phyloP scores from a whole-genome alignment of 75 land plant species.

The Picea glauca region DNA sequence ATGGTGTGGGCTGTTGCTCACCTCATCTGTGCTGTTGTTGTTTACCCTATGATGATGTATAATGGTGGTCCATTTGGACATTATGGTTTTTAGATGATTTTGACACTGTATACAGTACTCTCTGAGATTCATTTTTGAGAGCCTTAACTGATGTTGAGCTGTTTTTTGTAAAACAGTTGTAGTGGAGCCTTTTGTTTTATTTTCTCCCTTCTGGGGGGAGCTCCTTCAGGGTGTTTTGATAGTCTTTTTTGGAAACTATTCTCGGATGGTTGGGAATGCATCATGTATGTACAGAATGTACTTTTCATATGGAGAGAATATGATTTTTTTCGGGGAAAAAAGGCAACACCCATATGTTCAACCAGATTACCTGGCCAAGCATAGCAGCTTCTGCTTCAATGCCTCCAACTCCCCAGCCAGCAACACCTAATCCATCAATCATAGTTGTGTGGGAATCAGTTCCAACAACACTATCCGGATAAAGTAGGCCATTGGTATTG shows the following conservation, averaged over 20 bases:
- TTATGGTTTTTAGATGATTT: too few species aligned
- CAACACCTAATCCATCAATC: constrained; percentile 95
- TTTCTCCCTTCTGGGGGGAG: not conserved
- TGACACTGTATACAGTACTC: too few species aligned
- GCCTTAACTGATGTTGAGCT: too few species aligned
- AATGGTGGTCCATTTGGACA: too few species aligned
- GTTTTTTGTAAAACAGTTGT: too few species aligned
- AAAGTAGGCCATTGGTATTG: constrained; percentile 64
- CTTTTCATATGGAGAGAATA: not conserved
- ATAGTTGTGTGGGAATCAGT: constrained; percentile 96
- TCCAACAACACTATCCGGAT: constrained; percentile 93
- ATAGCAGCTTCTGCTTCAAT: constrained; percentile 92
- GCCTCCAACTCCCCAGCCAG: constrained; percentile 98
- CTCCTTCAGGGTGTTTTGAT: not conserved
- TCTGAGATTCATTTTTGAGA: too few species aligned
- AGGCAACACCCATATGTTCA: not conserved
- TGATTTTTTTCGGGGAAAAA: not conserved
- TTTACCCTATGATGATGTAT: too few species aligned
- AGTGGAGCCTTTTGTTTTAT: too few species aligned
- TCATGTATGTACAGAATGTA: not conserved
- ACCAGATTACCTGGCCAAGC: constrained; percentile 75
- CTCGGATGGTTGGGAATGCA: not conserved
- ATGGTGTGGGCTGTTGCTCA: too few species aligned
- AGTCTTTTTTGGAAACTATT: not conserved
- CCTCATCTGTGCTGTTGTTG: too few species aligned